Conservation (phyloP, 192 early-diverging fungal genomes). For the Linnemannia elongata region DNA sequence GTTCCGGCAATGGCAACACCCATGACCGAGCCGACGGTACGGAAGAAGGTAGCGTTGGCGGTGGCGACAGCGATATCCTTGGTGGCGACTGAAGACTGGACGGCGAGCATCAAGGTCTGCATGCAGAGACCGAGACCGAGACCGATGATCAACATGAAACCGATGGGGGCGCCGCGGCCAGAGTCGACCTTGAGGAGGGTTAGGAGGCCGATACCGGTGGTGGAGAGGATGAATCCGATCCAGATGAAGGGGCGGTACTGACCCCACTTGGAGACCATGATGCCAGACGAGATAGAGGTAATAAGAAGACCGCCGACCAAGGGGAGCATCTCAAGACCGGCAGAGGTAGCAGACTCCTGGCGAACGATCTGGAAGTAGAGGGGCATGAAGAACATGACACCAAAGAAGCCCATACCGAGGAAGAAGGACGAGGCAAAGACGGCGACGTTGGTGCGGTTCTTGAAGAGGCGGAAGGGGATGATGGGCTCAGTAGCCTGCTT, state of each 20-base stretch:
- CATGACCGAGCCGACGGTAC: conserved; percentile 52
- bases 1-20: conserved; percentile 59
- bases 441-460: conserved; percentile 58
- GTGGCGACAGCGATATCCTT: conserved; percentile 77
- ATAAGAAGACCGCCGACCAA: conserved; percentile 75
- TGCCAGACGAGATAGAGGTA: conserved; percentile 73
- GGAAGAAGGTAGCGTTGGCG: conserved; percentile 73
- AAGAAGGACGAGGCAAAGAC: conserved; percentile 60
- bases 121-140: conserved; percentile 81
- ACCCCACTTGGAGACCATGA: conserved; percentile 66
- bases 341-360: conserved; percentile 65
- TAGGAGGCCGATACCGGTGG: conserved; percentile 71
- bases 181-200: conserved; percentile 63
- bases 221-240: conserved; percentile 70
- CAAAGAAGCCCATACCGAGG: conserved; percentile 62
- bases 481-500: conserved; percentile 78
- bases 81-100: conserved; percentile 74
- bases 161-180: conserved; percentile 63
- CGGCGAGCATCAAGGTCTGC: conserved; percentile 74
- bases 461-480: conserved; percentile 74
- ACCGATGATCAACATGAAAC: conserved; percentile 77
- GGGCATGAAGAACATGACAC: conserved; percentile 76
- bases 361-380: conserved; percentile 78
- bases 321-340: conserved; percentile 83
- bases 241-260: conserved; percentile 74